Evolutionary conservation across 257 asterid species (phyloP).

Genomic region (Scutellaria baicalensis): DNA sequence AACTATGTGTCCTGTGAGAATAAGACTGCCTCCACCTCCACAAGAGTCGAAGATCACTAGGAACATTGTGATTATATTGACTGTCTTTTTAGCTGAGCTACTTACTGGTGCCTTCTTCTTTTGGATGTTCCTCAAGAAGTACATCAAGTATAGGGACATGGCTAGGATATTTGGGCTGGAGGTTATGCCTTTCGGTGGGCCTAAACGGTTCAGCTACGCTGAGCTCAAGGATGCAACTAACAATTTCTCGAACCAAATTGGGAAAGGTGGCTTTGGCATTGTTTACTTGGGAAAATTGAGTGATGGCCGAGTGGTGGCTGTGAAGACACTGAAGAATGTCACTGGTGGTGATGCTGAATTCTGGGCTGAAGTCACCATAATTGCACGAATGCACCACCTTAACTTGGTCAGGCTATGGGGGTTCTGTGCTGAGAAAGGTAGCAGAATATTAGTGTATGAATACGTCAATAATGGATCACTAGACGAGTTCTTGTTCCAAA

Average conservation of each 20-base stretch:
- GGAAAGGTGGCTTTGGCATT: constrained; percentile 75
- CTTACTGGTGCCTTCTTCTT: constrained; percentile 66
- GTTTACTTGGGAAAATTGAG: constrained; percentile 67
- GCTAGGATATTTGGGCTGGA: constrained; percentile 84
- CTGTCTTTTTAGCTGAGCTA: constrained; percentile 71
- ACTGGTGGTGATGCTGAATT: constrained; percentile 71
- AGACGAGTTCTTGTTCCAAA: constrained; percentile 64
- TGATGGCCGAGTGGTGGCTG: constrained; percentile 74
- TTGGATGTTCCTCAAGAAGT: constrained; percentile 73
- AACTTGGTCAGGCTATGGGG: constrained; percentile 87
- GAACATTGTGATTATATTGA: constrained; percentile 48
- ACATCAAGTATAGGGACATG: constrained; percentile 81
- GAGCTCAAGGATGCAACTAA: constrained; percentile 64
- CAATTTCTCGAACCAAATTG: constrained; percentile 49
- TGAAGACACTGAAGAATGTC: constrained; percentile 54
- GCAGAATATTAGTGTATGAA: constrained; percentile 64
- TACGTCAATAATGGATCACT: constrained; percentile 73
- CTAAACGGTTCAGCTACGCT: constrained; percentile 55
- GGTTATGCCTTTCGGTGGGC: constrained; percentile 74
- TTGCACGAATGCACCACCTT: constrained; percentile 90
- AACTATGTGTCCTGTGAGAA: constrained; percentile 57
- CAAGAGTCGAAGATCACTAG: constrained; percentile 49
- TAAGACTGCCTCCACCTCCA: constrained; percentile 66
- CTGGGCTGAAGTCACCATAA: constrained; percentile 84
- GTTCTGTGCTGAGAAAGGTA: constrained; percentile 78